phyloP scores from a whole-genome alignment of 1,284 basidiomycete species.

The Takashimella tepidaria region DNA sequence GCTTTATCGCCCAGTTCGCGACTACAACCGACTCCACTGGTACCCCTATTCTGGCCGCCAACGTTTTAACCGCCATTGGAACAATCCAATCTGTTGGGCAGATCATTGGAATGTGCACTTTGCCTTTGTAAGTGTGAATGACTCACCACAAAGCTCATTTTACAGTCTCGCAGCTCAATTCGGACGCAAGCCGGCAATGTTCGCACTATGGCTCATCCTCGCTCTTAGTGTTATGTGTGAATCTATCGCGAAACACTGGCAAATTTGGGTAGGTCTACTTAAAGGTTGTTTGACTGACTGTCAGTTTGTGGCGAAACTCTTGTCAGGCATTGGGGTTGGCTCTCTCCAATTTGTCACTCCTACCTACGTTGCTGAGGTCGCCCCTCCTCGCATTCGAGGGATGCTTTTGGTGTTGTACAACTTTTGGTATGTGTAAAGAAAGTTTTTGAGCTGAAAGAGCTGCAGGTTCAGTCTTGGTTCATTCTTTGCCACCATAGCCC shows the following conservation, averaged over 20 bases:
- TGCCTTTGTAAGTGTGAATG: constrained; percentile 14
- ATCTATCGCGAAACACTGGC: constrained; percentile 20
- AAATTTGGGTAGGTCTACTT: constrained; percentile 11
- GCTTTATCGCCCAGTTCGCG: constrained; percentile 24
- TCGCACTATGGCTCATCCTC: constrained; percentile 24
- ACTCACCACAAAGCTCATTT: not conserved
- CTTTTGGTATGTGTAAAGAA: constrained; percentile 10
- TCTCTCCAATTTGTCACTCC: constrained; percentile 31
- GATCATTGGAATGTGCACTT: constrained; percentile 17
- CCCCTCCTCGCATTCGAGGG: constrained; percentile 27
- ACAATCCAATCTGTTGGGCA: constrained; percentile 20
- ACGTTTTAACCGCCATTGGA: constrained; percentile 14
- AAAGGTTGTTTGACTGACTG: not conserved
- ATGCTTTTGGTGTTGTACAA: constrained; percentile 25
- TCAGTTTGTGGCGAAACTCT: constrained; percentile 24
- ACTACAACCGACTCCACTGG: constrained; percentile 12
- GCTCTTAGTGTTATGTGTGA: constrained; percentile 16
- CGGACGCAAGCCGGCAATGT: constrained; percentile 27
- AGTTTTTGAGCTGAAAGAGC: not conserved
- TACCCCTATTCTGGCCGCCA: constrained; percentile 11
- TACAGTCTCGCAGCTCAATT: constrained; percentile 18
- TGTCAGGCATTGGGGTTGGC: constrained; percentile 30
- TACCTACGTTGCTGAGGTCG: constrained; percentile 28
- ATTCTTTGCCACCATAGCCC: constrained; percentile 18
- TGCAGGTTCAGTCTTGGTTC: constrained; percentile 14